Conservation (phyloP, 208 protist species). For the Leishmania tropica region DNA sequence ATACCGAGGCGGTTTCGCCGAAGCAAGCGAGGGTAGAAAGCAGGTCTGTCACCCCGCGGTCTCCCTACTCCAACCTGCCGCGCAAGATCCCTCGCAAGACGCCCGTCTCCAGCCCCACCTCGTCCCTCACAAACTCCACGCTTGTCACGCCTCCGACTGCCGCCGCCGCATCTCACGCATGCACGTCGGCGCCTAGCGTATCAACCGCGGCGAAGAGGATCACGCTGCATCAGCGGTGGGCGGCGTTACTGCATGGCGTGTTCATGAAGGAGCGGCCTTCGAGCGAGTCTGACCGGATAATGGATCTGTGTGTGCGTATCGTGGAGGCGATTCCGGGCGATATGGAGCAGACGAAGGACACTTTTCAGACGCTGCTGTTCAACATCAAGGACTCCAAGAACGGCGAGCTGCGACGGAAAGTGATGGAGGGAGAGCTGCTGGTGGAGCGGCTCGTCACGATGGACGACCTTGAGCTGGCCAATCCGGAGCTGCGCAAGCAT, state of each 20-base stretch:
- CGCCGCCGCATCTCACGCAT: not conserved
- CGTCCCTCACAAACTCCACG: constrained; percentile 15
- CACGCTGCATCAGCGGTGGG: constrained; percentile 45
- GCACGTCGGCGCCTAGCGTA: not conserved
- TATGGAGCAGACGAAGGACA: constrained; percentile 51
- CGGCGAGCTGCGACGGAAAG: constrained; percentile 45
- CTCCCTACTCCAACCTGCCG: constrained; percentile 28
- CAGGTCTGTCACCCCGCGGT: constrained; percentile 19
- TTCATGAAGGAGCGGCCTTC: constrained; percentile 44
- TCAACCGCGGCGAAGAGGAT: constrained; percentile 12
- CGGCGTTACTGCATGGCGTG: constrained; percentile 34
- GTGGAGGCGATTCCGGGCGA: constrained; percentile 59
- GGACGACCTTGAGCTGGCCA: constrained; percentile 75
- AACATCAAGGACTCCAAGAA: constrained; percentile 81
- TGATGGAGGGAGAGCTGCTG: constrained; percentile 64
- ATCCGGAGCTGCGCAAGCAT: constrained; percentile 67
- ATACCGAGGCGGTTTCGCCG: constrained; percentile 6
- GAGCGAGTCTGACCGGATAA: constrained; percentile 42
- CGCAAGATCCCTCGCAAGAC: constrained; percentile 39
- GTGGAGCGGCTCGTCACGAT: constrained; percentile 78
- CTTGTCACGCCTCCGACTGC: constrained; percentile 17
- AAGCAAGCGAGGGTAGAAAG: constrained; percentile 19
- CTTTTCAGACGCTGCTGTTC: constrained; percentile 67
- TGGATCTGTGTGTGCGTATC: constrained; percentile 48
- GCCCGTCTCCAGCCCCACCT: constrained; percentile 34